Conservation (phyloP, 148 eudicot species). For the Euryodendron excelsum region DNA sequence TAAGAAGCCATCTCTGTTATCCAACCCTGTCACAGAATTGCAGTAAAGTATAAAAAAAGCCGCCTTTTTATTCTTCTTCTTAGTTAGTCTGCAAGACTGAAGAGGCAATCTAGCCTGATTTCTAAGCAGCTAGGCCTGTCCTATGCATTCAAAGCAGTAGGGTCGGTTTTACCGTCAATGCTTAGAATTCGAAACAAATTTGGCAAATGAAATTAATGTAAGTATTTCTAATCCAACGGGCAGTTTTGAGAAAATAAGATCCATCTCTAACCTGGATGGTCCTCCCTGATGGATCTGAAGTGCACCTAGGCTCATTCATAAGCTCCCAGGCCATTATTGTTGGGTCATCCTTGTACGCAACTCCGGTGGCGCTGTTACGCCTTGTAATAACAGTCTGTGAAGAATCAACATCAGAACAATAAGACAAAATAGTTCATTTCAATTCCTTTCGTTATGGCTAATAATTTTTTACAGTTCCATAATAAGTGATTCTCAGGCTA, state of each 20-base stretch:
- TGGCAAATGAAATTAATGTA: too few species aligned
- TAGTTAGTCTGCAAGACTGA: neutral
- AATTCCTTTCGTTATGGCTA: neutral
- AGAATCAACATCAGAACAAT: too few species aligned
- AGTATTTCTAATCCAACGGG: too few species aligned
- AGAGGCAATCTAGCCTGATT: neutral
- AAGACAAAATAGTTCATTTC: too few species aligned
- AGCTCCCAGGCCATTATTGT: conserved; percentile 91
- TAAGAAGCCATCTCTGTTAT: conserved; percentile 61
- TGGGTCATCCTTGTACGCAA: conserved; percentile 64
- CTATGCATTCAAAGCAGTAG: neutral
- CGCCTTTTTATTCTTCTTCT: neutral
- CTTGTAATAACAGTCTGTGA: conserved; percentile 60
- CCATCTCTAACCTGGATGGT: conserved; percentile 50
- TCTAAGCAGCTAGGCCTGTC: neutral
- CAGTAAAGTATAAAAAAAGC: neutral
- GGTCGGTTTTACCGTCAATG: neutral
- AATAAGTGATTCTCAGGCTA: too few species aligned
- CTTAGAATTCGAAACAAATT: neutral
- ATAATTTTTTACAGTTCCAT: neutral
- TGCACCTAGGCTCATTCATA: conserved; percentile 78
- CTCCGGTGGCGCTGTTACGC: conserved; percentile 51
- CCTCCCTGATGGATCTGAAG: conserved; percentile 54
- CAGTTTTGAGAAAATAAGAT: too few species aligned
- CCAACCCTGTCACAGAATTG: conserved; percentile 40